Evolutionary conservation across 2,329 filamentous ascomycete genomes (phyloP), one percentile per base, ranked within the genome.

Genomic region (Aspergillus arachidicola): DNA sequence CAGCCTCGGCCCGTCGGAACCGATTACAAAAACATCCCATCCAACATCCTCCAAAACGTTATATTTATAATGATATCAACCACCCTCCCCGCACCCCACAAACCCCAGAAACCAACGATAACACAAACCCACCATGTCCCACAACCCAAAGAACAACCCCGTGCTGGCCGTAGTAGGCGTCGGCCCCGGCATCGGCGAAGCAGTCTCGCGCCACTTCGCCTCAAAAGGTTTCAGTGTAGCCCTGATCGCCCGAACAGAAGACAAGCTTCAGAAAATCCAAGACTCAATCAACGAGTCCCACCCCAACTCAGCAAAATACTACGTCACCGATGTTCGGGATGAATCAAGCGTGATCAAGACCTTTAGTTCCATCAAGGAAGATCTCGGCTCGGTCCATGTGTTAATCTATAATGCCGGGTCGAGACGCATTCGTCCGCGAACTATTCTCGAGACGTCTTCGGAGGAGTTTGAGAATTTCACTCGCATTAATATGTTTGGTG

Each of bases 351-450:
- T 67, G 4, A 48, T 59, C 36, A 36, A 53, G 6, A 63, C 64
- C 14, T 67, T 67, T 12, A 14, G 36, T 2, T 10, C 41, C 4
- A 66, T 67, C 51, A 65, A 61, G n/a, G 7, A 38, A 32, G 65
- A 67, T 3, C 63, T 67, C 16, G 65, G 65, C 38, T 32, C 61
- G 21, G 59, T 67, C 14, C 34, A 64, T 34, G 65, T 67, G 19
- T 50, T 67, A 9, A 54, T 67, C 38, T 67, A 67, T 50, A 67
- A 67, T 32, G 65, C 65, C 6, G 65, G 65, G 1, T 67, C 65
- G 61, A 59, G 65, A 4, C 63, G 65, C 7, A 50, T 67, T 54
- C 59, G 55, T 2, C 63, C 58, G 34, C 65, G 65, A 19, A 65
- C 57, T 5, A 63, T 67, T 30, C 57, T 67, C 26, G 63, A 67